phyloP scores from a whole-genome alignment of 768 basidiomycete species.

The Mycena belliarum region DNA sequence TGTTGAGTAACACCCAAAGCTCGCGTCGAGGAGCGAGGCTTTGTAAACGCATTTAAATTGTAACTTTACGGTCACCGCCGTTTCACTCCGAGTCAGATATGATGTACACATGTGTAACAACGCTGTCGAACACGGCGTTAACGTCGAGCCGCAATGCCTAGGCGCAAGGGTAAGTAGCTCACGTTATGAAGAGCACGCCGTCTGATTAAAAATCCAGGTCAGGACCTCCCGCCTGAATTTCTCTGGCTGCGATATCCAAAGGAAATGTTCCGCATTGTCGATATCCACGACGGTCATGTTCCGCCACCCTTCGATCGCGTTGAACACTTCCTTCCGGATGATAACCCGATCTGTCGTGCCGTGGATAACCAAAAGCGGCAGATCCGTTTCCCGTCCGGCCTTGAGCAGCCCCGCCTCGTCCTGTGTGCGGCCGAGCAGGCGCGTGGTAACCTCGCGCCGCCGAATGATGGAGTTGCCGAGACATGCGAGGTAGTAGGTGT shows the following conservation, averaged over 20 bases:
- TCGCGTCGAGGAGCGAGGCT: too few species aligned
- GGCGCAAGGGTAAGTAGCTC: too few species aligned
- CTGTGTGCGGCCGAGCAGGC: constrained; percentile 28
- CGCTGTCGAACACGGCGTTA: background rate
- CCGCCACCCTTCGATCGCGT: constrained; percentile 28
- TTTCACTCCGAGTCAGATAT: background rate
- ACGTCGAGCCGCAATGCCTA: too few species aligned
- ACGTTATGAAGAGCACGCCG: background rate
- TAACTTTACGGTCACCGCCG: background rate
- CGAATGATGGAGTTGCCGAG: constrained; percentile 30
- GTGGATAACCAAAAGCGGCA: constrained; percentile 30
- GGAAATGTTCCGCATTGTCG: constrained; percentile 31
- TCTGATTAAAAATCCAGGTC: constrained; percentile 22
- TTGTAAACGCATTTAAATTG: too few species aligned
- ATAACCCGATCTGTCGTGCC: constrained; percentile 30
- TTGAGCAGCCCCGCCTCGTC: constrained; percentile 25
- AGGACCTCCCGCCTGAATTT: constrained; percentile 27
- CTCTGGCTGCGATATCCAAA: constrained; percentile 27
- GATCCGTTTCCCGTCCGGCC: constrained; percentile 24
- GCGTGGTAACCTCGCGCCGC: constrained; percentile 24
- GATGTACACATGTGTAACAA: background rate
- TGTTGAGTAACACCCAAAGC: too few species aligned
- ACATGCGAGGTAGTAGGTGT: constrained; percentile 6
- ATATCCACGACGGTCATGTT: constrained; percentile 27
- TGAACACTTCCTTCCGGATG: constrained; percentile 23